phyloP scores from a whole-genome alignment of 192 early-diverging fungal species.

The Coemansia sp. region DNA sequence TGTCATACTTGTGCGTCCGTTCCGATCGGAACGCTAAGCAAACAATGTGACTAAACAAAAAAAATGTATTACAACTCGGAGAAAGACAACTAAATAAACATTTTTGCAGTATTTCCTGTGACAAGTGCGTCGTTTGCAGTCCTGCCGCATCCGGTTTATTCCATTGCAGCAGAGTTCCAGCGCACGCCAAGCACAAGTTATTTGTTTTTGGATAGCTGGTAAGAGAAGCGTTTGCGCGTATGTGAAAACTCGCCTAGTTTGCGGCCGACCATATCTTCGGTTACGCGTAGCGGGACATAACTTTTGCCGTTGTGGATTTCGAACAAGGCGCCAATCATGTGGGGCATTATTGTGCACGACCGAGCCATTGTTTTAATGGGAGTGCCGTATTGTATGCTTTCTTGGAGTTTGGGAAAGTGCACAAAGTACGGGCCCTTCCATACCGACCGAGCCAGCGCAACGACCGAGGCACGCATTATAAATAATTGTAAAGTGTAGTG shows the following conservation, averaged over 20 bases:
- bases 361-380: constrained; percentile 76
- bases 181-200: constrained; percentile 26
- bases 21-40: background rate
- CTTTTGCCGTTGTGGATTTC: constrained; percentile 92
- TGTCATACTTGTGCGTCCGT: background rate
- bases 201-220: constrained; percentile 74
- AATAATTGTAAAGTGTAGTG: no score
- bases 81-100: background rate
- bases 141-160: background rate
- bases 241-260: constrained; percentile 94
- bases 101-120: no score
- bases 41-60: background rate
- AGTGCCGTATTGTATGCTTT: constrained; percentile 59
- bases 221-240: constrained; percentile 81
- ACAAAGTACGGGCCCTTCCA: constrained; percentile 66
- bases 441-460: constrained; percentile 56
- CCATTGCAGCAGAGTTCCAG: background rate
- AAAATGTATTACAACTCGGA: background rate
- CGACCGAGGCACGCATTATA: constrained; percentile 27
- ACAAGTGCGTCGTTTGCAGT: background rate
- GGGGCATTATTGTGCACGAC: constrained; percentile 85
- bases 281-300: constrained; percentile 78
- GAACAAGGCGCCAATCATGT: constrained; percentile 84
- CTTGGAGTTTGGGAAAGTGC: constrained; percentile 60
- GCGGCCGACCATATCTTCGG: constrained; percentile 91